phyloP scores from a whole-genome alignment of 164 flowering plant species.

The Akebia trifoliata region DNA sequence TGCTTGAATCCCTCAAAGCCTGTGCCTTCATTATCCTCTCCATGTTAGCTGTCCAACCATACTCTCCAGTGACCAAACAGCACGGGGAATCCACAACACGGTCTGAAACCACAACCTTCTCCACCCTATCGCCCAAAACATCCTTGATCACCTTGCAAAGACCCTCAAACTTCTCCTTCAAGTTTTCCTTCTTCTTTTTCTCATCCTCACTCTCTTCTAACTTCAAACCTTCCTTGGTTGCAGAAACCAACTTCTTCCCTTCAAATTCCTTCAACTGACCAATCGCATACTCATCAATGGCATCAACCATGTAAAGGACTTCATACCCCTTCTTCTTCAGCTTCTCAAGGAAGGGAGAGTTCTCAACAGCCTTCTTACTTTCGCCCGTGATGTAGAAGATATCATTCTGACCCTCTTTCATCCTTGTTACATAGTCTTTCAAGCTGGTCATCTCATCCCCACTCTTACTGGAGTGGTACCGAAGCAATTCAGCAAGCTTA shows the following conservation, averaged over 20 bases:
- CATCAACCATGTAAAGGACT: conserved; percentile 65
- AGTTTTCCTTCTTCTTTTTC: conserved; percentile 37
- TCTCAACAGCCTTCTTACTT: conserved; percentile 54
- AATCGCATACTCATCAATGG: conserved; percentile 64
- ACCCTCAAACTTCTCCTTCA: conserved; percentile 53
- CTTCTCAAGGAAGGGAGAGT: conserved; percentile 51
- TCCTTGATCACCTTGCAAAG: conserved; percentile 66
- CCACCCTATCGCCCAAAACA: conserved; percentile 52
- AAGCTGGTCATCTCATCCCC: conserved; percentile 43
- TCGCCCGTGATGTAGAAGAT: conserved; percentile 26
- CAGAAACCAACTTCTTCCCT: conserved; percentile 71
- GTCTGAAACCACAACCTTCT: conserved; percentile 38
- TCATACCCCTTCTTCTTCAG: conserved; percentile 60
- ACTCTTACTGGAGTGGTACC: conserved; percentile 47
- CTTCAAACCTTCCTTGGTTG: conserved; percentile 63
- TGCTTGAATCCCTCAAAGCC: conserved; percentile 44
- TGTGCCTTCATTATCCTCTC: conserved; percentile 39
- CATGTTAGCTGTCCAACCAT: conserved; percentile 69
- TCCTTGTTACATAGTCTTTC: conserved; percentile 54
- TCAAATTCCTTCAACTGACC: conserved; percentile 66
- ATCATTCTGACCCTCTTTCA: conserved; percentile 59
- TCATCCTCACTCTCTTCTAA: conserved; percentile 58
- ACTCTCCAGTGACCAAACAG: conserved; percentile 44
- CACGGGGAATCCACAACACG: conserved; percentile 28
- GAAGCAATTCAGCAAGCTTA: conserved; percentile 38